Conservation (phyloP, 805 yeast genomes). For the Hanseniaspora pseudoguilliermondii region DNA sequence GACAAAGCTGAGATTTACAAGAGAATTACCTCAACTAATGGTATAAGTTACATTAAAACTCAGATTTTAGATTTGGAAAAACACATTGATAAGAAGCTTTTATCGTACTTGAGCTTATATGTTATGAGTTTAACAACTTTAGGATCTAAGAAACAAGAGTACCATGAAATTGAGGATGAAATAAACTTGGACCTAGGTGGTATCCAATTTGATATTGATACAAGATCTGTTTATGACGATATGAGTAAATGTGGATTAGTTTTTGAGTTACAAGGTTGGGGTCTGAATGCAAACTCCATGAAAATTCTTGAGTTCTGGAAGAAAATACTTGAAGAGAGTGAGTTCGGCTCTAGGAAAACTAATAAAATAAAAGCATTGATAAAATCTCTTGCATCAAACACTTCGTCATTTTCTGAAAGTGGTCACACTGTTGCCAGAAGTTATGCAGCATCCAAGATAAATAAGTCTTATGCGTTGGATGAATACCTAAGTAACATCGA, state of each 20-base stretch:
- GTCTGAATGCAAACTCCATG: slow-evolving; percentile 50
- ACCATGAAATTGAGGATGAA: slow-evolving; percentile 73
- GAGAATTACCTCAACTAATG: slow-evolving; percentile 62
- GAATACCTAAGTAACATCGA: slow-evolving; percentile 63
- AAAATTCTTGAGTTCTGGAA: slow-evolving; percentile 54
- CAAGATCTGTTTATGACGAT: slow-evolving; percentile 45
- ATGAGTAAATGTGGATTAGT: slow-evolving; percentile 35
- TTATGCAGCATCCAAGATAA: slow-evolving; percentile 50
- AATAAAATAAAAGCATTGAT: slow-evolving; percentile 64
- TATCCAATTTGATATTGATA: slow-evolving; percentile 46
- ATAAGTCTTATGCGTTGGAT: slow-evolving; percentile 44
- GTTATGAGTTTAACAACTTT: slow-evolving; percentile 68
- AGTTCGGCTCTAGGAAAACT: slow-evolving; percentile 40
- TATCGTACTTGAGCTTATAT: slow-evolving; percentile 65
- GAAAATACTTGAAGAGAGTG: slow-evolving; percentile 57
- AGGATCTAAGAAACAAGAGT: slow-evolving; percentile 62
- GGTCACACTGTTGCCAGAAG: slow-evolving; percentile 78
- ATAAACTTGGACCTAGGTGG: slow-evolving; percentile 83
- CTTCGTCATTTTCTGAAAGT: slow-evolving; percentile 64
- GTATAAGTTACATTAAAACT: slow-evolving; percentile 66
- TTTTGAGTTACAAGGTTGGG: slow-evolving; percentile 52
- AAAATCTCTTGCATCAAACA: slow-evolving; percentile 62
- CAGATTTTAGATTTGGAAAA: slow-evolving; percentile 40
- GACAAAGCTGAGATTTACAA: slow-evolving; percentile 29
- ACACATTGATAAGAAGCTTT: slow-evolving; percentile 45